Conservation (phyloP, 2,329 filamentous ascomycete species). For the Penicillium thymicola region DNA sequence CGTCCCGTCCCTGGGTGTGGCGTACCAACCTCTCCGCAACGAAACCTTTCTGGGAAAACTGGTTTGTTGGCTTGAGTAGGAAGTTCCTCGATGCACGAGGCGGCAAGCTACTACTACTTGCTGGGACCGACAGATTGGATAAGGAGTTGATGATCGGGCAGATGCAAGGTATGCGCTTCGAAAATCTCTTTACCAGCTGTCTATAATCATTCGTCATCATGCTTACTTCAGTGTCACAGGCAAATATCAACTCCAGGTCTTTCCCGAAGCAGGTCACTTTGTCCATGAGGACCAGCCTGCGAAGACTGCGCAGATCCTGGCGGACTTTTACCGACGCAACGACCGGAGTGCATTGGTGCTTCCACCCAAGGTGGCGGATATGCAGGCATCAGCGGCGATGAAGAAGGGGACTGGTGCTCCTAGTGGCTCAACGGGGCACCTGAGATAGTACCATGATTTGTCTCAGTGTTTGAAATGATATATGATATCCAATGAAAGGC, state of each 20-base stretch:
- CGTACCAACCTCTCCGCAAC: conserved; percentile 78
- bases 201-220: background rate
- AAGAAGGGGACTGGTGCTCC: conserved; percentile 30
- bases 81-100: conserved; percentile 81
- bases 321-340: conserved; percentile 89
- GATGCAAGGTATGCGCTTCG: conserved; percentile 71
- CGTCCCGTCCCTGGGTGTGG: conserved; percentile 69
- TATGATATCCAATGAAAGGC: background rate
- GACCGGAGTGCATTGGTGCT: conserved; percentile 80
- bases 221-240: conserved; percentile 38
- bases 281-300: conserved; percentile 92
- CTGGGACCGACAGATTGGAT: conserved; percentile 84
- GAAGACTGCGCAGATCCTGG: conserved; percentile 78
- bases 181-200: background rate
- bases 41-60: conserved; percentile 88
- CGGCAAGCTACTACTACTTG: conserved; percentile 79
- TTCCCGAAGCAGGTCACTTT: conserved; percentile 94
- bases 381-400: conserved; percentile 49
- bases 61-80: conserved; percentile 82
- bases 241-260: conserved; percentile 93
- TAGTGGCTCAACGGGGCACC: background rate
- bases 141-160: conserved; percentile 93
- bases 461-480: background rate
- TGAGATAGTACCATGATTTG: background rate
- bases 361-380: conserved; percentile 84